Evolutionary conservation across 192 early-diverging fungal species (phyloP).

Genomic region (Funneliformis geosporum): DNA sequence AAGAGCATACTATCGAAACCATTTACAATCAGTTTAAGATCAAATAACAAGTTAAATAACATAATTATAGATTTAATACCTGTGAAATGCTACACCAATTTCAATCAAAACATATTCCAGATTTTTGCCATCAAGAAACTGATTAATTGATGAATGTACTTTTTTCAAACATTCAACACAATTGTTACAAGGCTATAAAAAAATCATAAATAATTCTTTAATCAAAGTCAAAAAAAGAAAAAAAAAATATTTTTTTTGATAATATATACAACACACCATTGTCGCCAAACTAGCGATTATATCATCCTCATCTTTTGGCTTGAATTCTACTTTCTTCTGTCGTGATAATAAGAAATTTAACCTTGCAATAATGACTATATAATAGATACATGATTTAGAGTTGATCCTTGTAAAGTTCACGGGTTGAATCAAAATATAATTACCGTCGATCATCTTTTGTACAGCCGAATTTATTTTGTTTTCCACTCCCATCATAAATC

Average conservation of each 20-base stretch:
- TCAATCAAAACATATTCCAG: slow-evolving; percentile 74
- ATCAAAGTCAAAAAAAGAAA: too few relatives aligned
- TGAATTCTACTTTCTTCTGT: slow-evolving; percentile 91
- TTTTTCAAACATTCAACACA: slow-evolving; percentile 75
- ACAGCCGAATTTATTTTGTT: slow-evolving; percentile 75
- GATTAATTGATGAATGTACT: slow-evolving; percentile 59
- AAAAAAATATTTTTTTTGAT: background rate
- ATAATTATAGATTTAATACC: slow-evolving; percentile 48
- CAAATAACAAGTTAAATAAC: background rate
- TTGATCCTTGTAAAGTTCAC: too few relatives aligned
- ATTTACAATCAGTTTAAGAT: background rate
- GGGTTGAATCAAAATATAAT: background rate
- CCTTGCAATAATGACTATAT: slow-evolving; percentile 68
- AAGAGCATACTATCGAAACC: slow-evolving; percentile 68
- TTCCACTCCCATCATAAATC: slow-evolving; percentile 82
- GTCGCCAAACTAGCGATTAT: slow-evolving; percentile 70
- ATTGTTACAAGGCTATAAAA: slow-evolving; percentile 71
- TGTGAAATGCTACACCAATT: slow-evolving; percentile 78
- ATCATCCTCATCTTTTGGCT: slow-evolving; percentile 84
- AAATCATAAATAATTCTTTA: too few relatives aligned
- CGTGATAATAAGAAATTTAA: slow-evolving; percentile 64
- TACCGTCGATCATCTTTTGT: slow-evolving; percentile 72
- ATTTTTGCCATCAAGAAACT: slow-evolving; percentile 75
- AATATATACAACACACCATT: slow-evolving; percentile 31
- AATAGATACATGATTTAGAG: slow-evolving; percentile 24